These are phyloP conservation scores for Gyromitra esculenta DNA, from an alignment of 2,329 filamentous ascomycete species.

Conservation along the genomic window DNA sequence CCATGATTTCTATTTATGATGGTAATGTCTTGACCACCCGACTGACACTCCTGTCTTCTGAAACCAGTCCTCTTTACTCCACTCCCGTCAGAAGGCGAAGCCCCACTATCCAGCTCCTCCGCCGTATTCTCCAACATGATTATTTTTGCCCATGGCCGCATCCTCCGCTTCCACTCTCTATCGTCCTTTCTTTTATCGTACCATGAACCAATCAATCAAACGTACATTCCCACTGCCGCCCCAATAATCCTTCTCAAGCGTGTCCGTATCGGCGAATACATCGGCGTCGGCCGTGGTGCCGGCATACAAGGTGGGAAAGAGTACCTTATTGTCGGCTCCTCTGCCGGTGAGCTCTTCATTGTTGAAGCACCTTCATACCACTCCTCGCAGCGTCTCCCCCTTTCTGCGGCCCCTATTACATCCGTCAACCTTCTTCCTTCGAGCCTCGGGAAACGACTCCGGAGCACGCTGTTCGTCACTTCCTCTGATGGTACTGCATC, in stretches of 20 bases:
- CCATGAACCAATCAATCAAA: constrained; percentile 36
- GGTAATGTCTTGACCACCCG: background rate
- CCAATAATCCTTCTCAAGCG: constrained; percentile 51
- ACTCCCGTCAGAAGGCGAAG: constrained; percentile 10
- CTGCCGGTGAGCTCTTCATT: constrained; percentile 55
- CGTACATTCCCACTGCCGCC: constrained; percentile 35
- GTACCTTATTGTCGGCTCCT: constrained; percentile 56
- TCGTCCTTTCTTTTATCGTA: constrained; percentile 55
- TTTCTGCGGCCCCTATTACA: constrained; percentile 53
- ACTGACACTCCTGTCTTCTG: constrained; percentile 30
- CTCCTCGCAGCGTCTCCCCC: constrained; percentile 53
- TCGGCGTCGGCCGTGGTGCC: constrained; percentile 32
- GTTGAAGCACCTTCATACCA: constrained; percentile 54
- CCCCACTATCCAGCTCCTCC: constrained; percentile 52
- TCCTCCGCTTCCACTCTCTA: constrained; percentile 54
- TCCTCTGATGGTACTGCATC: constrained; percentile 55
- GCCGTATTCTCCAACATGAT: constrained; percentile 55
- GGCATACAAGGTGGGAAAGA: constrained; percentile 51
- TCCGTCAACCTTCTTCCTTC: constrained; percentile 54
- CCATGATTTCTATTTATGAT: background rate
- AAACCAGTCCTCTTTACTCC: constrained; percentile 22
- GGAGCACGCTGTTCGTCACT: constrained; percentile 55
- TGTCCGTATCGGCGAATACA: constrained; percentile 52
- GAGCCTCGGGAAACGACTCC: constrained; percentile 55
- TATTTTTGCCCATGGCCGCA: constrained; percentile 54